Percentiles rank a stretch among this genome's conserved stretches.
phyloP scores from a whole-genome alignment of 2,329 filamentous ascomycete genomes.

The Aureobasidium subglaciale region DNA sequence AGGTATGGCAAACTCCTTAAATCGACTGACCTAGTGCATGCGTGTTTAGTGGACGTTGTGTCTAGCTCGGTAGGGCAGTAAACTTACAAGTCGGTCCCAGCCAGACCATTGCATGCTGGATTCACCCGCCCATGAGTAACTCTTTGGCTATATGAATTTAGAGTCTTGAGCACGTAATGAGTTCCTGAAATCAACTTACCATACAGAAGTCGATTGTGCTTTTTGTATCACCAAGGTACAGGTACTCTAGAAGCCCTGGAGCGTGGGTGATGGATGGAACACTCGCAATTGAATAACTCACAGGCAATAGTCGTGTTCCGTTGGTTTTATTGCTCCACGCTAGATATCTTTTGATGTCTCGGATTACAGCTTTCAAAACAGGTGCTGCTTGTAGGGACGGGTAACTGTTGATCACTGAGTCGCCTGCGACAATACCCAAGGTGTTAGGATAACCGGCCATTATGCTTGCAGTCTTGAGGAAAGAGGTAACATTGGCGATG shows the following conservation, averaged over 20 bases:
- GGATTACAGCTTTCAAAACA: constrained; percentile 17
- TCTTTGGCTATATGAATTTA: background rate
- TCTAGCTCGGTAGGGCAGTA: background rate
- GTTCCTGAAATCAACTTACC: background rate
- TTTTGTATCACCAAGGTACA: constrained; percentile 1
- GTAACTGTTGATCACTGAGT: constrained; percentile 14
- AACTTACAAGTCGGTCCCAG: background rate
- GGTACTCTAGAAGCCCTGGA: constrained; percentile 12
- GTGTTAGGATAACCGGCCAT: constrained; percentile 17
- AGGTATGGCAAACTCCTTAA: constrained; percentile 12
- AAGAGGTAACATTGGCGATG: background rate
- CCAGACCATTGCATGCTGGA: background rate
- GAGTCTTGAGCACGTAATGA: background rate
- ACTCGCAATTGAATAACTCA: constrained; percentile 15
- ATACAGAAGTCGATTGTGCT: constrained; percentile 14
- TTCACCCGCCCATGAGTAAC: background rate
- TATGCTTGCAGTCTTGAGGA: constrained; percentile 8
- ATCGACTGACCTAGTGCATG: background rate
- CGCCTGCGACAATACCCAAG: constrained; percentile 13
- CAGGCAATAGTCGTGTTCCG: constrained; percentile 17
- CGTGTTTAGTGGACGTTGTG: background rate
- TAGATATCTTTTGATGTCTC: constrained; percentile 19
- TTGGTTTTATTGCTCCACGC: constrained; percentile 1
- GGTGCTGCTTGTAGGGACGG: constrained; percentile 10
- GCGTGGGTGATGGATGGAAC: background rate